phyloP scores from a whole-genome alignment of 1,139 yeast genomes.

The Wickerhamiella infanticola region DNA sequence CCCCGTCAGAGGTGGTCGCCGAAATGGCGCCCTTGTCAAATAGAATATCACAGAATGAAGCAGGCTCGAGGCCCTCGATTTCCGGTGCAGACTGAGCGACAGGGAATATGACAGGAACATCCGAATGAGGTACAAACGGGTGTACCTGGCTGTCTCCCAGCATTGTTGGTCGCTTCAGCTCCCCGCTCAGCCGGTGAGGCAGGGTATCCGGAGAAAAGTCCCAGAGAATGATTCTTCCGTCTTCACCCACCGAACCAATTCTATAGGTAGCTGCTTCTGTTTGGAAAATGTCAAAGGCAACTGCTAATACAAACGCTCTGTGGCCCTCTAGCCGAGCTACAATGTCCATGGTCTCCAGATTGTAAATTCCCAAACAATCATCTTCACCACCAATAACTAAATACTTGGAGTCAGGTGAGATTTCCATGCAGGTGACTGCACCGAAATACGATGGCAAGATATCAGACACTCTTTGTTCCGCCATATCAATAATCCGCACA shows the following conservation, averaged over 20 bases:
- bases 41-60: constrained; percentile 18
- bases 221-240: constrained; percentile 54
- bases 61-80: constrained; percentile 17
- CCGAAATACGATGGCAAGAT: constrained; percentile 54
- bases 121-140: constrained; percentile 18
- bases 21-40: constrained; percentile 16
- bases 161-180: constrained; percentile 1
- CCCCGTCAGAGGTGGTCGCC: constrained; percentile 21
- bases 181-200: constrained; percentile 13
- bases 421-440: constrained; percentile 41
- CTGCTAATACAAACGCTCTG: constrained; percentile 42
- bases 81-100: constrained; percentile 16
- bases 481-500: constrained; percentile 32
- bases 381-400: constrained; percentile 38
- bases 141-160: constrained; percentile 13
- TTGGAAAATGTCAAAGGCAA: constrained; percentile 31
- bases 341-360: constrained; percentile 16
- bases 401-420: constrained; percentile 53
- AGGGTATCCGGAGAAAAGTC: constrained; percentile 54
- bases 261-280: constrained; percentile 32
- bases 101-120: constrained; percentile 19
- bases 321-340: constrained; percentile 45
- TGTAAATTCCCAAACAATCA: constrained; percentile 25
- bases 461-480: constrained; percentile 36
- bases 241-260: constrained; percentile 54